Conservation (phyloP, 139 green algal species). For the Gonium pectorale region DNA sequence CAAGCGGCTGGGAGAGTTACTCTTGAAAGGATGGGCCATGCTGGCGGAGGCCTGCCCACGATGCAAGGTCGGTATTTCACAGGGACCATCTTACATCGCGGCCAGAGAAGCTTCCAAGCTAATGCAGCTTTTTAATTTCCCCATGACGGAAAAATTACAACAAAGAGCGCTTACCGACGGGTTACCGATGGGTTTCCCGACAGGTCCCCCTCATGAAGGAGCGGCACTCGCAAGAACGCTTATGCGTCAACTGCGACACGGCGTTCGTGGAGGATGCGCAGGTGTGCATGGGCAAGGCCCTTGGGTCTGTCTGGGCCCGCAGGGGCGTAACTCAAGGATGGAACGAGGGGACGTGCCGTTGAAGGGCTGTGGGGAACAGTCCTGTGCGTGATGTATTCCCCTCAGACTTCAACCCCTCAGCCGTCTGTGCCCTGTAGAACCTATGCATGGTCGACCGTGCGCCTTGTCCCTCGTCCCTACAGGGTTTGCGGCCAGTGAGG, state of each 20-base stretch:
- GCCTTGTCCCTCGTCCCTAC: neutral
- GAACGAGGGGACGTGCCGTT: too few species aligned
- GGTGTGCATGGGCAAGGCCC: too few species aligned
- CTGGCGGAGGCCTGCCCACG: constrained; percentile 48
- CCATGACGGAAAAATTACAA: neutral
- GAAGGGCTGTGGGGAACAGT: too few species aligned
- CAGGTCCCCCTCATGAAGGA: constrained; percentile 56
- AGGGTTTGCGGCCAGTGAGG: neutral
- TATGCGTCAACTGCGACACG: constrained; percentile 59
- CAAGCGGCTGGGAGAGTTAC: constrained; percentile 23
- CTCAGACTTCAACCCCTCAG: too few species aligned
- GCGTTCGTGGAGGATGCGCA: neutral
- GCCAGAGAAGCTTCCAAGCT: neutral
- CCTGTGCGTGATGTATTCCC: too few species aligned
- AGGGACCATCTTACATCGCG: too few species aligned
- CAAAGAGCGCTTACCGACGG: neutral
- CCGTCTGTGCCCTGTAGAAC: too few species aligned
- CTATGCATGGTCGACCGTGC: too few species aligned
- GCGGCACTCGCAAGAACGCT: constrained; percentile 23
- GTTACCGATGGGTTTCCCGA: neutral
- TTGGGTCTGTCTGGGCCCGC: too few species aligned
- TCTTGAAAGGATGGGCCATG: constrained; percentile 55
- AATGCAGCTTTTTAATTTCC: neutral
- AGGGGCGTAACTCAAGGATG: too few species aligned
- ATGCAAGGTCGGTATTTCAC: constrained; percentile 36